Base-by-base conservation (phyloP, 2,329 filamentous ascomycete genomes). In the Diplodia seriata region DNA sequence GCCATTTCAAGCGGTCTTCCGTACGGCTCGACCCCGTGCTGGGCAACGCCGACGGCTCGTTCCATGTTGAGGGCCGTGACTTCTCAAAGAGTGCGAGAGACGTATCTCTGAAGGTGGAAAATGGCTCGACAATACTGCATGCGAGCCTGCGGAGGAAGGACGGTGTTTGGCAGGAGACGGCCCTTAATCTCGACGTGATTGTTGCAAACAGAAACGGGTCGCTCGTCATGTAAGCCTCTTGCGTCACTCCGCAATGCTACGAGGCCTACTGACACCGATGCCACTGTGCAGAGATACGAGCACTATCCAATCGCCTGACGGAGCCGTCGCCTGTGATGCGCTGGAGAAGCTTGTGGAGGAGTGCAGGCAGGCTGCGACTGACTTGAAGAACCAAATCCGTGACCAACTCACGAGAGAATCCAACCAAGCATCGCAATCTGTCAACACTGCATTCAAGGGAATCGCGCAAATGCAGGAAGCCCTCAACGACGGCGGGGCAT, bases 161-260 rank as follows among this genome's bases (percentile, higher is more conserved):
- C 20, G 14, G 29, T 12, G 9, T 31, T 3, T 55, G 53, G 53
- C 4, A 55, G 53, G 53, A 55, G 15, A 36, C 53, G 29, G n/a
- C 18, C 53, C 29, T 55, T 6, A 55, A 55, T 55, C 29, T 55
- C 18, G 53, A 55, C 14, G 53, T 55, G 15, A 55, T 55, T 55
- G 53, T 55, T 5, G 53, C 53, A 5, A 55, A 55, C 53, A 55
- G 53, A 55, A 55, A 55, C 53, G 53, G 53, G 26, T 2, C 11
- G 18, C 53, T 55, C 18, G 29, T 31, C 29, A 33, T 33, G 53
- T 55, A 55, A 55, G 53, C 53, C 8, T 26, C 53, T 18, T n/a
- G 31, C 53, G 18, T 31, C 7, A 55, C 18, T 18, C 29, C 2
- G 15, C 26, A 55, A 11, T n/a, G 18, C 26, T 18, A 29, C 18